Base-by-base conservation (phyloP, 73 alveolate genomes). In the Stentor coeruleus region DNA sequence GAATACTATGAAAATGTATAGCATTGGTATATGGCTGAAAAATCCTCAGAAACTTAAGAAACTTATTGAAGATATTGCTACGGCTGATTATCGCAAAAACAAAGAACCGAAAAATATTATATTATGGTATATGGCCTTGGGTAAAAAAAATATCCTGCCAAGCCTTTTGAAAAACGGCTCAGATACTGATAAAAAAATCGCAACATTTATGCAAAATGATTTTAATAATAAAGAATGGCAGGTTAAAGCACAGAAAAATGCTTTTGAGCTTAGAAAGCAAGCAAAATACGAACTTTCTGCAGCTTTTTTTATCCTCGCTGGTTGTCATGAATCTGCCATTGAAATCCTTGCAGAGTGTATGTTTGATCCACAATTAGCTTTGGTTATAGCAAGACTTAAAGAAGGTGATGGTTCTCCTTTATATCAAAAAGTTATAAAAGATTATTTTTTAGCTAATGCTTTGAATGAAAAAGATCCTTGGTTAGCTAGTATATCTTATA, bases 201-300 rank as follows among this genome's bases (percentile, higher is more conserved):
- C 33, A 20, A 75, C 77, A 20, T 75, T 75, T 75, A 14, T 75
- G 14, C 35, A 14, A 15, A 75, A 75, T 75, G 83, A 75, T 75
- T 75, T 75, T 3, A 36, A 28, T 20, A 15, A 31, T 20, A 20
- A 75, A 75, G 72, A 40, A 15, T 75, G 83, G 83, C 72, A 38
- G 33, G 72, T 75, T 0, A 40, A 37, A 75, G 83, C 83, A n/a
- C 74, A 75, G 2, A 75, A 75, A 75, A 75, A 75, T 40, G 83
- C 83, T 36, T 75, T 75, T 75, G 59, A 75, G 66, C 38, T 75
- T 1, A 14, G 83, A 20, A 75, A n/a, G 2, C 59, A 37, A 39
- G 38, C 80, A 35, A 39, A 75, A 15, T 75, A 36, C 38, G 74
- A 75, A 38, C 14, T 40, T 20, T 20, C 59, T n/a, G 83, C 83